Percentiles rank a stretch among this genome's conserved stretches.
Conservation (phyloP, 1,284 basidiomycete species). For the Boletellus deceptivus region DNA sequence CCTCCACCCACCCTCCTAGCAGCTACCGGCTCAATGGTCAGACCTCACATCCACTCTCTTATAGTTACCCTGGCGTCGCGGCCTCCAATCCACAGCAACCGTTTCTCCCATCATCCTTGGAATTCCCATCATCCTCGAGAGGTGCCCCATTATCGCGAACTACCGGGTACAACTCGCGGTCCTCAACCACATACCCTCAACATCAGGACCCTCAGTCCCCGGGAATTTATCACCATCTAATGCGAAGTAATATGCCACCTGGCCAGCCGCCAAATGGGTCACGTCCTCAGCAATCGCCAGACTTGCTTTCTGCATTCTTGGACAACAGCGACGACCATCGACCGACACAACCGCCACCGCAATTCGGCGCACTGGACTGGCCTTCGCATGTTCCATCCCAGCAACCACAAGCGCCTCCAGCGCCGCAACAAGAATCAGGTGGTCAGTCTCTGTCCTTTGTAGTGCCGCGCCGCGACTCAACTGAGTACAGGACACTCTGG, state of each 20-base stretch:
- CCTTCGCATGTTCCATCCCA: constrained; percentile 29
- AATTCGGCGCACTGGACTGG: constrained; percentile 30
- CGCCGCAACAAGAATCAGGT: constrained; percentile 30
- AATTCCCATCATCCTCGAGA: constrained; percentile 31
- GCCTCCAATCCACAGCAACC: constrained; percentile 22
- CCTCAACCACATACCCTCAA: constrained; percentile 25
- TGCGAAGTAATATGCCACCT: constrained; percentile 28
- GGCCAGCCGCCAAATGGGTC: constrained; percentile 20
- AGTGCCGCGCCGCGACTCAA: constrained; percentile 4
- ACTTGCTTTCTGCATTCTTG: constrained; percentile 31
- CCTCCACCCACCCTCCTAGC: constrained; percentile 27
- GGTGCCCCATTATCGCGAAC: constrained; percentile 21
- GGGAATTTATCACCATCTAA: constrained; percentile 32
- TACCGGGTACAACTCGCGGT: constrained; percentile 25
- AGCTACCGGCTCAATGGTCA: constrained; percentile 31
- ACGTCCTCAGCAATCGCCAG: constrained; percentile 26
- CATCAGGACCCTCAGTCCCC: constrained; percentile 33
- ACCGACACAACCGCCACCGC: constrained; percentile 21
- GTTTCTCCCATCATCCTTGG: constrained; percentile 28
- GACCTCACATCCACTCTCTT: constrained; percentile 26
- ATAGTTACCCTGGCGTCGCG: constrained; percentile 24
- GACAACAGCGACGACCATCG: constrained; percentile 30
- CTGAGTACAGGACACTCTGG: constrained; percentile 22
- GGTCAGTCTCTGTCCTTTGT: background rate
- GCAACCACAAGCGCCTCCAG: constrained; percentile 16